Evolutionary conservation across 2,329 filamentous ascomycete genomes (phyloP), one percentile per base, ranked within the genome.

Genomic region (Ophiostoma novo-ulmi): DNA sequence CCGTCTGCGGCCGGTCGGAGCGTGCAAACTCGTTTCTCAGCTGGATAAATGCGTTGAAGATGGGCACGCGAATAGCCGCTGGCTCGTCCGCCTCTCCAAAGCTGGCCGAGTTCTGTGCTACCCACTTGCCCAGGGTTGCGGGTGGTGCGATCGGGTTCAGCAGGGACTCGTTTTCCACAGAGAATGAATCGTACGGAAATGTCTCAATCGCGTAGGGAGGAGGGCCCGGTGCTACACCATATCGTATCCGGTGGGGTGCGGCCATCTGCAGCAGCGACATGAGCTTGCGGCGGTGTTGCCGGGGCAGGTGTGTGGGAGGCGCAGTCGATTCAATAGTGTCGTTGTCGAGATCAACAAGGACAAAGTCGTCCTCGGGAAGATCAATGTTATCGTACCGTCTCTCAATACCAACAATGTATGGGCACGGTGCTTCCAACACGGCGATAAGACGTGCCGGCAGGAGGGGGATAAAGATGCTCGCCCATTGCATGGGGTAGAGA

Each of bases 381-480:
- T 93, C 90, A 66, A 93, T 87, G 71, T 88, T 88, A 75, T 96
- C 92, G 78, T 98, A 98, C 71, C 94, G 88, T 74, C 94, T 88
- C 81, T 99, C 95, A 71, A 99, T 92, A 67, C 95, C 95, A 63
- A 98, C 93, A 74, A 99, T 97, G 76, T 98, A 99, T 0, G 95
- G 95, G 76, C 95, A 98, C 2, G 94, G 94, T 0, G 94, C 94
- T 76, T 98, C 95, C 22, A 99, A 85, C 2, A 93, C 94, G 69
- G 95, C 94, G 11, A 99, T 85, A 31, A 99, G 83, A 48, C 94
- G 88, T 10, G 93, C 92, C 6, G 94, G 94, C 10, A 99, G 85
- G 44, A 98, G 86, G 1, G 94, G 94, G 74, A 98, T 97, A 78
- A 97, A 93, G 67, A 98, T 93, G 75, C 94, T 96, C 3, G 92